A percentile compares a stretch with the other conserved stretches of the same genome.
These are phyloP conservation scores for Hypoxylon rubiginosum DNA, from an alignment of 2,329 filamentous ascomycete species.

Conservation along the genomic window DNA sequence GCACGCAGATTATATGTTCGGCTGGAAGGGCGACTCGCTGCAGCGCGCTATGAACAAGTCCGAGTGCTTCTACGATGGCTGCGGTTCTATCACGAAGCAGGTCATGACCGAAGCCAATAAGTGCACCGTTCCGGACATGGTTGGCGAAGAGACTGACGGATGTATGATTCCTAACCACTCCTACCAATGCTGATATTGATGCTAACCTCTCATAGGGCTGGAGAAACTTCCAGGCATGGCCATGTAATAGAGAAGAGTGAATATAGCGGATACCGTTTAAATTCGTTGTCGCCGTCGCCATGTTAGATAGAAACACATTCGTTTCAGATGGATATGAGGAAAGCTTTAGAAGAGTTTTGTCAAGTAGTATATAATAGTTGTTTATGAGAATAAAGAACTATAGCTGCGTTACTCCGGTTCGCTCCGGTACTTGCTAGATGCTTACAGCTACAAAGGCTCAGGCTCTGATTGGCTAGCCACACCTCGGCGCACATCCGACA, in stretches of 20 bases:
- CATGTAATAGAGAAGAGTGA: conserved; percentile 27
- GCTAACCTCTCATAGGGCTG: conserved; percentile 40
- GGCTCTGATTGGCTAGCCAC: too few relatives aligned
- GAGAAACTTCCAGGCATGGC: conserved; percentile 41
- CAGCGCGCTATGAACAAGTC: conserved; percentile 56
- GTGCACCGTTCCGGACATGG: conserved; percentile 50
- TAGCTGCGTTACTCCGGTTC: too few relatives aligned
- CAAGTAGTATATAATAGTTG: too few relatives aligned
- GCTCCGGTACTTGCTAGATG: too few relatives aligned
- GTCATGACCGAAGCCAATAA: conserved; percentile 49
- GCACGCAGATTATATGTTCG: conserved; percentile 42
- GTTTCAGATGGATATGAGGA: too few relatives aligned
- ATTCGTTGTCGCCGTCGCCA: too few relatives aligned
- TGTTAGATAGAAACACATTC: too few relatives aligned
- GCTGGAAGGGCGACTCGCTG: conserved; percentile 49
- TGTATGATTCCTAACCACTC: conserved; percentile 46
- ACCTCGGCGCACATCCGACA: too few relatives aligned
- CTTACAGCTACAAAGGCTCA: too few relatives aligned
- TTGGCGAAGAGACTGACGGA: conserved; percentile 51
- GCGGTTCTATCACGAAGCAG: conserved; percentile 53
- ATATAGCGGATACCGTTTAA: too few relatives aligned
- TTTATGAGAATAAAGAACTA: too few relatives aligned
- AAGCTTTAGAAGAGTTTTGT: too few relatives aligned
- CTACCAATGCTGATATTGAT: not conserved
- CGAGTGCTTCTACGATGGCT: conserved; percentile 58